Evolutionary conservation across 371 early-diverging fungal genomes (phyloP).

Genomic region (Mucor mucedo): DNA sequence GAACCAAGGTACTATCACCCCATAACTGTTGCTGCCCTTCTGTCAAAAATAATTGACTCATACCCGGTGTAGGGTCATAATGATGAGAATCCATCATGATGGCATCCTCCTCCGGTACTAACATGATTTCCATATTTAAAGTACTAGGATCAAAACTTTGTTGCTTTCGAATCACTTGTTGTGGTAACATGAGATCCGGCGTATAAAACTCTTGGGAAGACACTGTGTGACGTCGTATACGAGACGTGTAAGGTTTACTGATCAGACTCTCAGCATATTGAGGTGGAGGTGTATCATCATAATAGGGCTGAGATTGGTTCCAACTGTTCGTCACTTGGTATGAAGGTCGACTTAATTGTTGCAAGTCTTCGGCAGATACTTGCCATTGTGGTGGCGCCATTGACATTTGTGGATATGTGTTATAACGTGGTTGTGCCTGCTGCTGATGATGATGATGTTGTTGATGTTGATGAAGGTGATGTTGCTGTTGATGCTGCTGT

Average conservation of each 20-base stretch:
- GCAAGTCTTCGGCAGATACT: background rate
- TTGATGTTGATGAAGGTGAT: background rate
- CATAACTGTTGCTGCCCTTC: slow-evolving; percentile 11
- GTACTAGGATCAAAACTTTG: background rate
- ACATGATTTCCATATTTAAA: background rate
- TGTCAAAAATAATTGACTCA: slow-evolving; percentile 28
- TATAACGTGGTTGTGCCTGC: background rate
- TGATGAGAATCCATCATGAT: slow-evolving; percentile 16
- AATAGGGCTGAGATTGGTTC: slow-evolving; percentile 16
- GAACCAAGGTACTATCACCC: slow-evolving; percentile 11
- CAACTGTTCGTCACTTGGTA: background rate
- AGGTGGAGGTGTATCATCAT: background rate
- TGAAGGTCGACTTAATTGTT: background rate
- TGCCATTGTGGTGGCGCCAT: slow-evolving; percentile 6
- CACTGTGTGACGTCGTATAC: slow-evolving; percentile 14
- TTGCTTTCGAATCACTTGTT: background rate
- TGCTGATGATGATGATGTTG: slow-evolving; percentile 6
- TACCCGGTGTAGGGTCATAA: slow-evolving; percentile 28
- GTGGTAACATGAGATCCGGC: too few species aligned
- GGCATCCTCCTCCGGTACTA: slow-evolving; percentile 10
- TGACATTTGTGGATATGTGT: background rate
- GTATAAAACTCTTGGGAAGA: background rate
- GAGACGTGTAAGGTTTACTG: background rate
- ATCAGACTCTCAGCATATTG: background rate
- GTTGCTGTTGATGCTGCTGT: background rate